Conservation (phyloP, 495 filamentous ascomycete genomes). For the Aspergillus conjunctus region DNA sequence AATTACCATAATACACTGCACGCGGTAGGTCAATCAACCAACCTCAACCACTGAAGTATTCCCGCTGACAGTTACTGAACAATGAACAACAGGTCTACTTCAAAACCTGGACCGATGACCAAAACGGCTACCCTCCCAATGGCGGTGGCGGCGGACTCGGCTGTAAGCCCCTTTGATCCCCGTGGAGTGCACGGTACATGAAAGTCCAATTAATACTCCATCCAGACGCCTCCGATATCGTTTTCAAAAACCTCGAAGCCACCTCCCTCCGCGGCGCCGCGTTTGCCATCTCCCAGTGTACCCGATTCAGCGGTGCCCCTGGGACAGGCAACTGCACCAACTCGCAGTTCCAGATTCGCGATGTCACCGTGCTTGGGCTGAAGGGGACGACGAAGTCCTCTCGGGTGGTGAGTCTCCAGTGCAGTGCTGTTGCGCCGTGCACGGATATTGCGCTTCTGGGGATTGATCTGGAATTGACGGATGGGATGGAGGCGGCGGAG, state of each 20-base stretch:
- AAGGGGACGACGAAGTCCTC: slow-evolving; percentile 30
- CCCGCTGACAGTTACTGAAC: neutral
- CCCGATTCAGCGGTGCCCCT: slow-evolving; percentile 36
- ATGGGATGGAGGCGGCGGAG: slow-evolving; percentile 23
- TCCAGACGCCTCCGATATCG: slow-evolving; percentile 30
- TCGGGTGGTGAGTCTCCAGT: slow-evolving; percentile 38
- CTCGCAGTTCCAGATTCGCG: slow-evolving; percentile 38
- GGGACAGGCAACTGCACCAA: slow-evolving; percentile 40
- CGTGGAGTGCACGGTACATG: neutral
- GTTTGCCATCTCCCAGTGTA: slow-evolving; percentile 44
- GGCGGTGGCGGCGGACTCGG: slow-evolving; percentile 52
- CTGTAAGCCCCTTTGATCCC: slow-evolving; percentile 26
- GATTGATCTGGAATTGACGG: slow-evolving; percentile 25
- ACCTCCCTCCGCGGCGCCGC: slow-evolving; percentile 32
- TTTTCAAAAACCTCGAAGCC: slow-evolving; percentile 28
- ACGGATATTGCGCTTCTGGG: slow-evolving; percentile 31
- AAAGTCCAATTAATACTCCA: neutral
- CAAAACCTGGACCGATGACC: slow-evolving; percentile 50
- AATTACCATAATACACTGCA: slow-evolving; percentile 40
- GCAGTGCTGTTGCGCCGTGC: slow-evolving; percentile 40
- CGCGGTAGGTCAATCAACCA: slow-evolving; percentile 22
- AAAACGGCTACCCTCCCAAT: slow-evolving; percentile 48
- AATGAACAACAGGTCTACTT: slow-evolving; percentile 39
- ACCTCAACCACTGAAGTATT: neutral
- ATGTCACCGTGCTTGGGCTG: slow-evolving; percentile 30